These are phyloP conservation scores for Besnoitia besnoiti DNA, from an alignment of 169 alveolate species.

Conservation along the genomic window DNA sequence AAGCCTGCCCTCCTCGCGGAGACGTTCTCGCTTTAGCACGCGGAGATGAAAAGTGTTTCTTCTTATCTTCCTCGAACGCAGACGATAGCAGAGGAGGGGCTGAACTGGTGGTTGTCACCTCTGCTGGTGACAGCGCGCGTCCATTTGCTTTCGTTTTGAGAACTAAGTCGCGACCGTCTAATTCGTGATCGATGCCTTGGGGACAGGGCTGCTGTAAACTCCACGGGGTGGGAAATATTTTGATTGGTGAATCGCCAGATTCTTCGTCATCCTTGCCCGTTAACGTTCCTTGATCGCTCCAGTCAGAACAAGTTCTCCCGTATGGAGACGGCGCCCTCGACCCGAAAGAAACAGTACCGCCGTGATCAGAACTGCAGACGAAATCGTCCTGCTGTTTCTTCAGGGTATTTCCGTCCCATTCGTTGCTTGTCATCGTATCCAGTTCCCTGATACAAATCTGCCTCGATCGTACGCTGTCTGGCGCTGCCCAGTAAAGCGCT, in stretches of 20 bases:
- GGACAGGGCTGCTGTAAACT: too few species aligned
- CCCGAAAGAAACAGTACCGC: neutral
- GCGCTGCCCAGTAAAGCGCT: neutral
- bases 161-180: too few species aligned
- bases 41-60: neutral
- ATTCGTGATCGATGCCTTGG: too few species aligned
- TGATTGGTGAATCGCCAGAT: too few species aligned
- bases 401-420: neutral
- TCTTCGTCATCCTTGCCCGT: neutral
- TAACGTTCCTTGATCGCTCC: neutral
- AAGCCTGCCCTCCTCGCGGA: neutral
- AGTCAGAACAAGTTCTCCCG: neutral
- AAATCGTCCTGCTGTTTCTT: neutral
- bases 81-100: neutral
- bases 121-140: neutral
- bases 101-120: neutral
- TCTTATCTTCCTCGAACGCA: neutral
- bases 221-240: too few species aligned
- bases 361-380: neutral
- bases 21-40: neutral
- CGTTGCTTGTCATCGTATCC: neutral
- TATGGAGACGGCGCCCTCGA: neutral
- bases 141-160: too few species aligned
- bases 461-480: neutral
- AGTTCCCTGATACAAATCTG: neutral